phyloP scores from a whole-genome alignment of 345 rosid genomes.

The Acer saccharum region DNA sequence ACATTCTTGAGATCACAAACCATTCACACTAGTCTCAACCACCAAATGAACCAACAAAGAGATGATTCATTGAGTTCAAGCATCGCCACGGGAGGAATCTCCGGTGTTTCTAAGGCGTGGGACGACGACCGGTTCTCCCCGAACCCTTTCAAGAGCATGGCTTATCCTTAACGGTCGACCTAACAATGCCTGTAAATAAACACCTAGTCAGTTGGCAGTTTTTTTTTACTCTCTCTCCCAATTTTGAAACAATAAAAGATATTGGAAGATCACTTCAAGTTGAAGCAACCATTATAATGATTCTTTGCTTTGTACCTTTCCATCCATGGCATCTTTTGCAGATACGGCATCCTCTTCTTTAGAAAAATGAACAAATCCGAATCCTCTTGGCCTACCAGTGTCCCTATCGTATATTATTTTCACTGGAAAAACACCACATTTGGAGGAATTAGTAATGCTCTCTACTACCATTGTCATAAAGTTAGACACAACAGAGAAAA shows the following conservation, averaged over 20 bases:
- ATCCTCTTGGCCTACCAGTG: constrained; percentile 86
- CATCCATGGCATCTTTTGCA: constrained; percentile 96
- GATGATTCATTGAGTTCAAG: background rate
- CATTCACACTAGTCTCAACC: background rate
- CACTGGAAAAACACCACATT: constrained; percentile 45
- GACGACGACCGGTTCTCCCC: constrained; percentile 80
- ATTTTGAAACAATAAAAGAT: background rate
- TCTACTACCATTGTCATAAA: background rate
- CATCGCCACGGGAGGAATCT: constrained; percentile 7
- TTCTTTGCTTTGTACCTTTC: constrained; percentile 49
- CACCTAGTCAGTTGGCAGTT: background rate
- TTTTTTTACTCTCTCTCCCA: background rate
- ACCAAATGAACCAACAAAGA: background rate
- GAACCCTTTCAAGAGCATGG: constrained; percentile 74
- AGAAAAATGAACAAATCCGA: constrained; percentile 78
- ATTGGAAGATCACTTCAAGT: background rate
- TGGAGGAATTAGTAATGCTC: background rate
- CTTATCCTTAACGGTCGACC: constrained; percentile 82
- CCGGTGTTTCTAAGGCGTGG: constrained; percentile 51
- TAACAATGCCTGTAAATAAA: constrained; percentile 59
- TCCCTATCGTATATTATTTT: constrained; percentile 71
- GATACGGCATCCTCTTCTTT: constrained; percentile 53
- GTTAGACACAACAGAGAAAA: background rate
- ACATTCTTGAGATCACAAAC: background rate
- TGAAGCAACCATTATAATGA: constrained; percentile 2